phyloP scores from a whole-genome alignment of 2,329 filamentous ascomycete species.

The Aureobasidium subglaciale region DNA sequence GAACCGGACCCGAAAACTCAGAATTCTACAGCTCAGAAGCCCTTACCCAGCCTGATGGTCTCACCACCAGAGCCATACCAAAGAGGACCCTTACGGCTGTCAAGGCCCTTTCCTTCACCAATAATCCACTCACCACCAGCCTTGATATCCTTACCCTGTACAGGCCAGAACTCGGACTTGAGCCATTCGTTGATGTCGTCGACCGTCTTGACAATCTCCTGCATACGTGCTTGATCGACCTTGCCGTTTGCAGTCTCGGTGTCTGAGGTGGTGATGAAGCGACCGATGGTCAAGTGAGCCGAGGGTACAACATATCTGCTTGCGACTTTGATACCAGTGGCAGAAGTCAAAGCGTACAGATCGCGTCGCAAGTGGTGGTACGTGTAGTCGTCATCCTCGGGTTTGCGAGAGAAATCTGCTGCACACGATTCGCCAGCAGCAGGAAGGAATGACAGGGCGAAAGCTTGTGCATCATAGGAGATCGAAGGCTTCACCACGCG shows the following conservation, averaged over 20 bases:
- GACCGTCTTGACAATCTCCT: constrained; percentile 60
- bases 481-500: constrained; percentile 75
- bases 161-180: constrained; percentile 62
- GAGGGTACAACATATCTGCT: constrained; percentile 84
- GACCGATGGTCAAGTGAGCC: constrained; percentile 78
- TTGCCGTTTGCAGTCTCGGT: constrained; percentile 37
- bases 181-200: constrained; percentile 74
- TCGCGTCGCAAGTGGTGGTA: constrained; percentile 88
- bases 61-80: constrained; percentile 81
- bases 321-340: constrained; percentile 60
- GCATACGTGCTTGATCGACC: constrained; percentile 48
- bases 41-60: constrained; percentile 51
- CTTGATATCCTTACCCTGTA: constrained; percentile 34
- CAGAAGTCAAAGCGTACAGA: constrained; percentile 56
- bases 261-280: constrained; percentile 66
- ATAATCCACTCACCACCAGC: constrained; percentile 70
- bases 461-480: constrained; percentile 75
- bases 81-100: constrained; percentile 64
- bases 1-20: constrained; percentile 20
- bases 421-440: constrained; percentile 38
- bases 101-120: constrained; percentile 76
- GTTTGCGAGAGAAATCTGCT: constrained; percentile 23
- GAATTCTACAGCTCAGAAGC: constrained; percentile 41
- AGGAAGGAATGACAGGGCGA: constrained; percentile 82
- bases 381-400: constrained; percentile 60